These are phyloP conservation scores for Penicillium palitans DNA, from an alignment of 2,329 filamentous ascomycete genomes.

Conservation along the genomic window DNA sequence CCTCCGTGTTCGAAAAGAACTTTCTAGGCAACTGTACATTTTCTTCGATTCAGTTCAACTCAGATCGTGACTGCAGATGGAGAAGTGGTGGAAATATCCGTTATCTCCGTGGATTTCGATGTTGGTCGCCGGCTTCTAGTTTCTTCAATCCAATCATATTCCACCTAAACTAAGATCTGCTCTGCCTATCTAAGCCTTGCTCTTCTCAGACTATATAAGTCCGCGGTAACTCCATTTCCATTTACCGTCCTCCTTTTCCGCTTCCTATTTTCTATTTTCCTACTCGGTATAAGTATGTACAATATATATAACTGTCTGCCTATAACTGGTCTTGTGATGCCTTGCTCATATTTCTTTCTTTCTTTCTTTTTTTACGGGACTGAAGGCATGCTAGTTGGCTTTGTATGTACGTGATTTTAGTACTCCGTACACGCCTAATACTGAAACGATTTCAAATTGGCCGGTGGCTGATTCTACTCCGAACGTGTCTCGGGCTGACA, in stretches of 20 bases:
- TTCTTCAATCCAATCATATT: neutral
- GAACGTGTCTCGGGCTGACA: neutral
- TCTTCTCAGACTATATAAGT: neutral
- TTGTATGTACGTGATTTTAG: neutral
- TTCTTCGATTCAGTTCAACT: neutral
- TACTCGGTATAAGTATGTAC: neutral
- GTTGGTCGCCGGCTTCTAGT: neutral
- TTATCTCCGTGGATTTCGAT: neutral
- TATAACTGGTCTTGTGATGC: neutral
- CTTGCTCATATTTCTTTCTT: neutral
- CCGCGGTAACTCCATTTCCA: neutral
- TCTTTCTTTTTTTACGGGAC: too few relatives aligned
- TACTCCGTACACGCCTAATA: neutral
- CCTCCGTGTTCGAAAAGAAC: neutral
- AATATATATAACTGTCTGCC: too few relatives aligned
- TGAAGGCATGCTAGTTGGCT: neutral
- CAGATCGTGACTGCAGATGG: neutral
- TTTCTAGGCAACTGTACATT: neutral
- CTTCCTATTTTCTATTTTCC: neutral
- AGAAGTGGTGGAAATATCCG: neutral
- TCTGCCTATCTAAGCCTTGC: neutral
- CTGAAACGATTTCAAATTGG: neutral
- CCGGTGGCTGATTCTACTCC: conserved; percentile 7
- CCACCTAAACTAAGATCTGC: neutral
- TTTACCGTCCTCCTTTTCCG: neutral